These are phyloP conservation scores for Lactarius indigo DNA, from an alignment of 768 basidiomycete species.

Conservation along the genomic window DNA sequence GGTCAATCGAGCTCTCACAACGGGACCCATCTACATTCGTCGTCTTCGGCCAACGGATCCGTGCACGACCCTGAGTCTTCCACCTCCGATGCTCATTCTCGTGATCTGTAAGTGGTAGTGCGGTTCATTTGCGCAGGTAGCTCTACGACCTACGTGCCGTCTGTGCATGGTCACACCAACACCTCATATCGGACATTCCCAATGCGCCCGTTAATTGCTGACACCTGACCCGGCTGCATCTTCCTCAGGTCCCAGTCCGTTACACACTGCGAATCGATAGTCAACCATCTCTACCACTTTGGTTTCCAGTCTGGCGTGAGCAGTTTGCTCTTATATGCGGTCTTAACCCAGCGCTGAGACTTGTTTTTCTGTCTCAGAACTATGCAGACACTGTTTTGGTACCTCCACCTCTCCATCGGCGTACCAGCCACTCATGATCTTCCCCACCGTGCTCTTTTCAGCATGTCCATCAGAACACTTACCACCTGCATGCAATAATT, in stretches of 20 bases:
- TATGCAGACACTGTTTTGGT: constrained; percentile 81
- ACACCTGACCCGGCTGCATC: not conserved
- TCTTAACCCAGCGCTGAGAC: not conserved
- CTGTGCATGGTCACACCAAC: not conserved
- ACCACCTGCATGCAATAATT: constrained; percentile 80
- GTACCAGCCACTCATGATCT: constrained; percentile 18
- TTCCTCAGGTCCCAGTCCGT: constrained; percentile 7
- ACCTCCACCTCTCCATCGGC: not conserved
- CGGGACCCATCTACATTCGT: not conserved
- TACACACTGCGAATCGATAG: constrained; percentile 48
- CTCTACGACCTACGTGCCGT: not conserved
- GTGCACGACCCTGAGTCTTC: not conserved
- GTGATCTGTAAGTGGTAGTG: not conserved
- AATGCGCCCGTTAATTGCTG: not conserved
- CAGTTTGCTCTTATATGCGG: constrained; percentile 22
- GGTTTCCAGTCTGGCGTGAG: constrained; percentile 82
- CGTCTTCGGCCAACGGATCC: not conserved
- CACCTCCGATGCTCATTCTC: not conserved
- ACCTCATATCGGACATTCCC: not conserved
- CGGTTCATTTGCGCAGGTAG: not conserved
- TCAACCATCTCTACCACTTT: constrained; percentile 73
- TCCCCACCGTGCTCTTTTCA: constrained; percentile 31
- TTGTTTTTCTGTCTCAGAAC: constrained; percentile 45
- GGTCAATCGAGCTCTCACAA: not conserved
- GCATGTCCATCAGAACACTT: constrained; percentile 73